A percentile compares a stretch with the other conserved stretches of the same genome.
These are phyloP conservation scores for Phytophthora fragariae DNA, from an alignment of 352 stramenopile species.

Conservation along the genomic window DNA sequence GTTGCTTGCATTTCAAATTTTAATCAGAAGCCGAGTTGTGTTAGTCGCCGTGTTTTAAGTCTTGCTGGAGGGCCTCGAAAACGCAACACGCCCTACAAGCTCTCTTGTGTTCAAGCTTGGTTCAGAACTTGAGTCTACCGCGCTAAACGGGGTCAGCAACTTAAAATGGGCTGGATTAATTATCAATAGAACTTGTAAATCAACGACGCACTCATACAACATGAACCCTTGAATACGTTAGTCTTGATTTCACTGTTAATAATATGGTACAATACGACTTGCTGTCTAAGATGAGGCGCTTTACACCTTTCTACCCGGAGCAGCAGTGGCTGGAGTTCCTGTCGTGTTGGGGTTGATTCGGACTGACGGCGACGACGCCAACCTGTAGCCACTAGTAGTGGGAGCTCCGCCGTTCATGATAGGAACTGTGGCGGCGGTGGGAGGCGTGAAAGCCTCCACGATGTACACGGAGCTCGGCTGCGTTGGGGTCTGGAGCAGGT, in stretches of 20 bases:
- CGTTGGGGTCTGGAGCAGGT: conserved; percentile 45
- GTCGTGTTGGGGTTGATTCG: conserved; percentile 35
- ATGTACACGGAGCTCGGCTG: conserved; percentile 42
- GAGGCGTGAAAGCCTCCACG: conserved; percentile 30
- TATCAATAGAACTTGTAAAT: background rate
- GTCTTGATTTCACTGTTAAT: conserved; percentile 29
- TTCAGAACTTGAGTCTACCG: too few species aligned
- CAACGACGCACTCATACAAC: background rate
- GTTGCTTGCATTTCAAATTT: too few species aligned
- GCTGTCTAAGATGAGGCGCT: conserved; percentile 20
- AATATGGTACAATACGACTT: conserved; percentile 28
- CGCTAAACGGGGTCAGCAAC: too few species aligned
- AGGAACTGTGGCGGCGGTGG: conserved; percentile 13
- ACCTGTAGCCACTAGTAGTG: conserved; percentile 33
- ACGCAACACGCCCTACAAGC: too few species aligned
- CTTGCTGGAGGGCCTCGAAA: too few species aligned
- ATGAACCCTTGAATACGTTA: conserved; percentile 27
- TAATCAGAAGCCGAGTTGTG: too few species aligned
- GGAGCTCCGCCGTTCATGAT: conserved; percentile 25
- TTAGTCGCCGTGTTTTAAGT: too few species aligned
- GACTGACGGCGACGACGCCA: conserved; percentile 33
- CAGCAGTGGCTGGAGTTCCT: conserved; percentile 13
- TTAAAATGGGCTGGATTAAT: too few species aligned
- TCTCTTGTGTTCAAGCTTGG: too few species aligned
- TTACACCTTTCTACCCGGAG: conserved; percentile 29